Evolutionary conservation across 148 eudicot genomes (phyloP), one percentile per base, ranked within the genome.

Genomic region (Nepenthes mirabilis): DNA sequence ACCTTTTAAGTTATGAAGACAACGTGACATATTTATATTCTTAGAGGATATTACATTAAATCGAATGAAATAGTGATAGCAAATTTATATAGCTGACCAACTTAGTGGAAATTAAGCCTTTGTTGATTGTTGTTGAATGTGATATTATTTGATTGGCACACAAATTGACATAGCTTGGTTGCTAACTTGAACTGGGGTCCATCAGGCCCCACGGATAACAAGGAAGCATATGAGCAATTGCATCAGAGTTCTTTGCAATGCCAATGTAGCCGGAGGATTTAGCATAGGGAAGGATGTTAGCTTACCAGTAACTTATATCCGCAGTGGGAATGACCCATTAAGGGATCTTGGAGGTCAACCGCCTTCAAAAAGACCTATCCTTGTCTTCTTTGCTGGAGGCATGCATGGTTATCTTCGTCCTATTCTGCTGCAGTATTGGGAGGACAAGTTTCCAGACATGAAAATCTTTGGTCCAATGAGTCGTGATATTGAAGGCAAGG

Each of bases 161-260:
- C 23, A 23, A 23, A 23, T 23, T 45, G 48, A 5, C 6, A 45
- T 6, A 45, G 48, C 48, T 45, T 45, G 48, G 11, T 6, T 45
- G 11, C 11, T 47, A 2, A 43, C 43, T 59, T 58, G 23, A 4
- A 14, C 55, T 59, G 66, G 23, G 47, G 35, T 58, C 58, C 47
- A 63, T 49, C 57, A 90, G 97, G 97, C 95, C 57, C 86, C 83
- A 11, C 84, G 82, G 51, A 90, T 82, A 60, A 86, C 95, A n/a
- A 71, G 82, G 66, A 81, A 83, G 65, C 95, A 86, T 58, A 83
- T 86, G 95, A 87, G 82, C 52, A 85, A 83, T 5, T 82, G 84
- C 77, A 90, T 90, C 63, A 90, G 82, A 74, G 97, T 95, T 55
- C 84, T 90, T 43, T 90, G 97, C 83, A 86, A 90, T 61, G 90